A percentile compares a stretch with the other conserved stretches of the same genome.
Conservation (phyloP, 768 basidiomycete genomes). For the Termitomyces sp. region DNA sequence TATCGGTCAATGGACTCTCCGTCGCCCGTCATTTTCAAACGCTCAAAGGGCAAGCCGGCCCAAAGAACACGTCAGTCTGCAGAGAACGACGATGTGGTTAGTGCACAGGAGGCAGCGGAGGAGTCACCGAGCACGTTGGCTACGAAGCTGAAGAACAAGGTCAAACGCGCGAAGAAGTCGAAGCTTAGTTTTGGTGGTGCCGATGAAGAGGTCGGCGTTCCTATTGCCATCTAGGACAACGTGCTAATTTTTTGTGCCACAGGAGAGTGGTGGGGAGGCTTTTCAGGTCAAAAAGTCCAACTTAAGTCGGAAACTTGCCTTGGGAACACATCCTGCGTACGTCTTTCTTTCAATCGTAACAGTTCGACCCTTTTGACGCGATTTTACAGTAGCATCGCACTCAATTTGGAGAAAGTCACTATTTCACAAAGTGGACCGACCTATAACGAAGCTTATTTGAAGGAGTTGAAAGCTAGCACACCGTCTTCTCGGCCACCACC, state of each 20-base stretch:
- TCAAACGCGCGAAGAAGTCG: constrained; percentile 64
- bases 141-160: constrained; percentile 68
- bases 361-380: constrained; percentile 4
- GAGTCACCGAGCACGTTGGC: constrained; percentile 62
- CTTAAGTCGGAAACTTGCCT: constrained; percentile 61
- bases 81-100: constrained; percentile 26
- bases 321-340: constrained; percentile 55
- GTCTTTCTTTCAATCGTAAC: constrained; percentile 14
- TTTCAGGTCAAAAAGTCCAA: constrained; percentile 83
- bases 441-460: constrained; percentile 72
- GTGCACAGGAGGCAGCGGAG: constrained; percentile 28
- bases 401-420: constrained; percentile 52
- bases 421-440: constrained; percentile 55
- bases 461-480: constrained; percentile 78
- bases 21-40: constrained; percentile 48
- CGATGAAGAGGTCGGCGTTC: constrained; percentile 53
- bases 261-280: constrained; percentile 60
- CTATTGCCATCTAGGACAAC: constrained; percentile 11
- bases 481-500: constrained; percentile 47
- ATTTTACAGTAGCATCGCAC: constrained; percentile 37
- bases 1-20: constrained; percentile 35
- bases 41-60: constrained; percentile 41
- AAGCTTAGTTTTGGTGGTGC: constrained; percentile 76
- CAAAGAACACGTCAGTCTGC: constrained; percentile 38
- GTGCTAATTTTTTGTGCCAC: constrained; percentile 25